Evolutionary conservation across 495 filamentous ascomycete genomes (phyloP), one percentile per base, ranked within the genome.

Genomic region (Xylaria longipes): DNA sequence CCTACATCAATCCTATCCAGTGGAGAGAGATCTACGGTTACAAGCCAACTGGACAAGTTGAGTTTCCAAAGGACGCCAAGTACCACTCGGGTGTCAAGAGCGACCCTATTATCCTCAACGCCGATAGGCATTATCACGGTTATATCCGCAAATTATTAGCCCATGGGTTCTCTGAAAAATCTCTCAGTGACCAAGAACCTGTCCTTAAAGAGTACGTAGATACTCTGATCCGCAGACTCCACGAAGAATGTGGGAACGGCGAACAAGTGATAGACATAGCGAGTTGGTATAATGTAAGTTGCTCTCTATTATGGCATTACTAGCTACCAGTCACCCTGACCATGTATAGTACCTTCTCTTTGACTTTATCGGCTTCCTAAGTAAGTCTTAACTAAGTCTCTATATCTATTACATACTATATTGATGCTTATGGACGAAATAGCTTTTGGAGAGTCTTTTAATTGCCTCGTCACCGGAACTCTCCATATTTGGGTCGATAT

Each of bases 91-190:
- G 61, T n/a, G 0, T 71, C 2, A 58, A 56, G 33, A 20, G 29
- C 25, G 57, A 50, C 1, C 35, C 61, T n/a, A 3, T 39, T 41
- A 71, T 81, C 31, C 60, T 81, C 25, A 74, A 69, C 27, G 79
- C 77, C 29, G 62, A 74, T 41, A 48, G 75, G 29, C 61, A 72
- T 17, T 56, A 79, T 46, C 86, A 88, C 71, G 61, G 72, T 8
- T 74, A 75, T 14, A 62, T 82, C 7, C 80, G 84, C 8, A 76
- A 82, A 20, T 74, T 80, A 6, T 57, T 88, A 27, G 74, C 84
- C 0, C 81, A 85, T 71, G 86, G 80, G 0, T 88, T 89, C 71
- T 86, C 83, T 0, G 83, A 84, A n/a, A 82, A 81, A 52, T 72
- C 80, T 14, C 75, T 88, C 65, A 74, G 75, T 7, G 79, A 79